A percentile compares a stretch with the other conserved stretches of the same genome.
Evolutionary conservation across 495 filamentous ascomycete genomes (phyloP).

Genomic region (Penicillium crystallinum): DNA sequence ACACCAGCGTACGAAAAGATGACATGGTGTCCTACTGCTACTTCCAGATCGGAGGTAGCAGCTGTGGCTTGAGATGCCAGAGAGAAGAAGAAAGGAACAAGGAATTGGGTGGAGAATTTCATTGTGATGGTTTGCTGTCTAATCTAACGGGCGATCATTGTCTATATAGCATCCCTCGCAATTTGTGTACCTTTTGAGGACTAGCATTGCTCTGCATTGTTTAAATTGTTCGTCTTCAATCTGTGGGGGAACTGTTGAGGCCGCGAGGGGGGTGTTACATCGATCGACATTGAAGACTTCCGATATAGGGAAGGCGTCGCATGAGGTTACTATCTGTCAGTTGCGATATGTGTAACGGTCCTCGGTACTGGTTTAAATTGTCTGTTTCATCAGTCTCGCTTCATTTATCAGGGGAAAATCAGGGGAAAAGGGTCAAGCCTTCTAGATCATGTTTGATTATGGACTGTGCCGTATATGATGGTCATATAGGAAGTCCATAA

Average conservation of each 20-base stretch:
- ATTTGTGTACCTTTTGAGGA: background rate
- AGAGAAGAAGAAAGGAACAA: conserved; percentile 3
- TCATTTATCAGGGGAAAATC: background rate
- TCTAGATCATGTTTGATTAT: background rate
- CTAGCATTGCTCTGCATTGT: background rate
- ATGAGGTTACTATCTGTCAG: background rate
- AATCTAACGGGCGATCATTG: background rate
- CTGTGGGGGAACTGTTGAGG: background rate
- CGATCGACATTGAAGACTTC: conserved; percentile 6
- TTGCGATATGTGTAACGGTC: background rate
- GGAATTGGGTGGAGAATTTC: background rate
- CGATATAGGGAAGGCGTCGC: background rate
- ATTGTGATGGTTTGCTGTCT: conserved; percentile 1
- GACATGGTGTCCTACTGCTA: conserved; percentile 29
- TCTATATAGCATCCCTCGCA: background rate
- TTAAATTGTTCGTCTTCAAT: background rate
- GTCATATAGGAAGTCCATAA: too few relatives aligned
- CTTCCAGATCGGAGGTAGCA: background rate
- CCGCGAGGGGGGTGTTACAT: conserved; percentile 10
- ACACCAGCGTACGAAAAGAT: conserved; percentile 33
- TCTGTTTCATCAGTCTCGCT: background rate
- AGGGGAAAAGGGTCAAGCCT: background rate
- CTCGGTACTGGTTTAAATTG: background rate
- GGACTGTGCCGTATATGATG: too few relatives aligned
- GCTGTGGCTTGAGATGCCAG: background rate